Conservation (phyloP, 768 basidiomycete genomes). For the Tricholoma terreum region DNA sequence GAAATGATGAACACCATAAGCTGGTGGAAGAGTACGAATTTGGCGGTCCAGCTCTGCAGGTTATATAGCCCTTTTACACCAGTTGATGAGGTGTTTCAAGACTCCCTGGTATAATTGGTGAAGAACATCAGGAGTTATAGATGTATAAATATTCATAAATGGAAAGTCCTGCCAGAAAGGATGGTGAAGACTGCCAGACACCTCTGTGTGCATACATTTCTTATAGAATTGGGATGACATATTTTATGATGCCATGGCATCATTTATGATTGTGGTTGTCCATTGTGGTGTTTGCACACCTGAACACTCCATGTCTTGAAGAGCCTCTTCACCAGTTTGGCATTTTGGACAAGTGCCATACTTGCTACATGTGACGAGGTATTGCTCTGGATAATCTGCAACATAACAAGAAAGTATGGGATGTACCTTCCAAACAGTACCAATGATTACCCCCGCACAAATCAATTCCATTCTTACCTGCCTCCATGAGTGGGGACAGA, state of each 20-base stretch:
- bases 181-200: background rate
- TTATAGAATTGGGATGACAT: constrained; percentile 8
- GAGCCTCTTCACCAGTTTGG: constrained; percentile 7
- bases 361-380: constrained; percentile 29
- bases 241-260: constrained; percentile 22
- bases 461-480: constrained; percentile 13
- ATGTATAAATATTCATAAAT: background rate
- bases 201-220: constrained; percentile 1
- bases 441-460: constrained; percentile 35
- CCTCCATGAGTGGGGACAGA: constrained; percentile 23
- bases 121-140: background rate
- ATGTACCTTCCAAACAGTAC: constrained; percentile 23
- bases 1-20: constrained; percentile 33
- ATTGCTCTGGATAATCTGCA: constrained; percentile 35
- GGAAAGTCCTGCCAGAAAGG: background rate
- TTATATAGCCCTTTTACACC: background rate
- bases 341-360: constrained; percentile 28
- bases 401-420: constrained; percentile 34
- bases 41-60: background rate
- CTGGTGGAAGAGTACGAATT: background rate
- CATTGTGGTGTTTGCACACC: background rate
- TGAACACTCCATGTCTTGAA: constrained; percentile 13
- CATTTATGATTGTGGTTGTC: constrained; percentile 9
- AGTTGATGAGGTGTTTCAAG: constrained; percentile 17
- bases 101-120: constrained; percentile 19